Percentiles rank a stretch among this genome's conserved stretches.
These are phyloP conservation scores for Penicillium palitans DNA, from an alignment of 2,329 filamentous ascomycete genomes.

Conservation along the genomic window DNA sequence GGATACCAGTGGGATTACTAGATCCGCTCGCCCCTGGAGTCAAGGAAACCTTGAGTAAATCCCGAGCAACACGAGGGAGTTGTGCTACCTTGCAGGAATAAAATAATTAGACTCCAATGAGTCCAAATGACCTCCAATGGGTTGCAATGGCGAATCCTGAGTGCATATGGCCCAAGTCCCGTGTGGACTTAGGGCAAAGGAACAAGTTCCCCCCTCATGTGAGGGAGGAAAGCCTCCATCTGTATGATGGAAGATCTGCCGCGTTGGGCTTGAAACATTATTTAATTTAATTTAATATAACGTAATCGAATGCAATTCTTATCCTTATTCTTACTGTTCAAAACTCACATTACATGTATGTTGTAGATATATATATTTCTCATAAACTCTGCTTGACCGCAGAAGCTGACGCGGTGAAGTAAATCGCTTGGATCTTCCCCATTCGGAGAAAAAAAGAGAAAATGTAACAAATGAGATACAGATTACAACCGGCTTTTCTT, in stretches of 20 bases:
- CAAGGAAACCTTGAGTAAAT: conserved; percentile 6
- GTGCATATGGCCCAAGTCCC: background rate
- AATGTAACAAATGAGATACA: background rate
- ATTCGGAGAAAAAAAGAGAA: background rate
- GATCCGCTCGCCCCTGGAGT: conserved; percentile 18
- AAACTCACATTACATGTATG: background rate
- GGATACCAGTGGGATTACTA: conserved; percentile 20
- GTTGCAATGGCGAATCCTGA: background rate
- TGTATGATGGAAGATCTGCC: conserved; percentile 3
- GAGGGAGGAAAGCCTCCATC: background rate
- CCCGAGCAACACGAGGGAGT: conserved; percentile 24
- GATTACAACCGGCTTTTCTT: background rate
- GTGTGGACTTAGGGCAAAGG: background rate
- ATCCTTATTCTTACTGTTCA: background rate
- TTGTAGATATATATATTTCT: background rate
- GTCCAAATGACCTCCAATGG: background rate
- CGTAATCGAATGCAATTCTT: no score
- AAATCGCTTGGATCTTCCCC: background rate
- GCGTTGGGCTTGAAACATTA: background rate
- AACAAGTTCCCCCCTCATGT: conserved; percentile 7
- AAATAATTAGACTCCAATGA: background rate
- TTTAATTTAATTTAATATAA: background rate
- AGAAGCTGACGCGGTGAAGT: conserved; percentile 8
- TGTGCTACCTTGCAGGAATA: conserved; percentile 18
- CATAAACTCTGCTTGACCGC: conserved; percentile 20